Conservation (phyloP, 2,329 filamentous ascomycete genomes). For the Exophiala dermatitidis region DNA sequence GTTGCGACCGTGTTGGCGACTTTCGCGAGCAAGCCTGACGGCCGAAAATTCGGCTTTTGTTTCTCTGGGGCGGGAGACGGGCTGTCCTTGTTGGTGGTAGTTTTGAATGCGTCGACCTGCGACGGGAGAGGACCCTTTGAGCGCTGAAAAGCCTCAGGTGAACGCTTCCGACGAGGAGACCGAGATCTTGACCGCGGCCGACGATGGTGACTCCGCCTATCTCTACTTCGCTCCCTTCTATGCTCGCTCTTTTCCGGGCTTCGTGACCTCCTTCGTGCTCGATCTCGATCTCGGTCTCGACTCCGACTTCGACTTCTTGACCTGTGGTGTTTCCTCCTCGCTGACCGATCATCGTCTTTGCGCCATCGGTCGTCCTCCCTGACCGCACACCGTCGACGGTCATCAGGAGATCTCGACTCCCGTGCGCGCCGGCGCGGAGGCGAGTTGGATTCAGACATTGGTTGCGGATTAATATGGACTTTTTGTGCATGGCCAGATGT, state of each 20-base stretch:
- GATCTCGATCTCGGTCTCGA: neutral
- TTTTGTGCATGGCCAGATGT: neutral
- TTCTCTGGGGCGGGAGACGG: conserved; percentile 49
- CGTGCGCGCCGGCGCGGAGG: conserved; percentile 8
- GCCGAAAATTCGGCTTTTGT: conserved; percentile 80
- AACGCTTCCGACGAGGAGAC: conserved; percentile 15
- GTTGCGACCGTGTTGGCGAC: conserved; percentile 73
- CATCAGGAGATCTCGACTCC: neutral
- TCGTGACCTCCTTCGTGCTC: conserved; percentile 2
- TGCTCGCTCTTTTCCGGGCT: conserved; percentile 1
- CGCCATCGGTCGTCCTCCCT: neutral
- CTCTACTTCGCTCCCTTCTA: conserved; percentile 4
- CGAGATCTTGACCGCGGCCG: conserved; percentile 9
- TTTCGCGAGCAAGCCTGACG: conserved; percentile 74
- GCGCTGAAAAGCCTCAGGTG: conserved; percentile 9
- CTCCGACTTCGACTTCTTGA: conserved; percentile 2
- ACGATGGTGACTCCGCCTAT: neutral
- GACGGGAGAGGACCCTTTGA: conserved; percentile 37
- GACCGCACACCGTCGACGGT: neutral
- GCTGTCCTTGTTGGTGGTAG: conserved; percentile 22
- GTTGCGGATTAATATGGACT: neutral
- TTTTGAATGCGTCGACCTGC: conserved; percentile 41
- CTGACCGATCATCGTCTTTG: conserved; percentile 1
- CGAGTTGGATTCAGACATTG: conserved; percentile 13
- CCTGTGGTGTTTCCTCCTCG: conserved; percentile 1